Base-by-base conservation (phyloP, 2,329 filamentous ascomycete genomes). In the Colletotrichum sp. region DNA sequence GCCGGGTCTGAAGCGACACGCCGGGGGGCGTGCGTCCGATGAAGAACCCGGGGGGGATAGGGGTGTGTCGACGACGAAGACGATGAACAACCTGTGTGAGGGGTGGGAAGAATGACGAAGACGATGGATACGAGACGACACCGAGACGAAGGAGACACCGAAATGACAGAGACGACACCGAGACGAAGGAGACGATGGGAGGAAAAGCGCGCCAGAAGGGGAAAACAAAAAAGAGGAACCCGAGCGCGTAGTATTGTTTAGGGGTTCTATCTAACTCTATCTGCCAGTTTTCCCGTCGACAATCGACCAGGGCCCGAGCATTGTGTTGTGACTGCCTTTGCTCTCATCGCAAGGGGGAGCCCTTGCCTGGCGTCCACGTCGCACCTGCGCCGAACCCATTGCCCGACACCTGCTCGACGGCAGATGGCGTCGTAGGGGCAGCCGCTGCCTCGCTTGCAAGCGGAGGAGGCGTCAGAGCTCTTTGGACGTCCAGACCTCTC, bases 401-500 rank as follows among this genome's bases (percentile, higher is more conserved):
- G 4, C 83, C 81, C 34, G 83, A 81, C 26, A 82, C 78, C 52
- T 84, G 81, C 15, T 81, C 83, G 82, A 81, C 8, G 77, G 80
- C 38, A 16, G 52, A 56, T 21, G 89, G 89, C 36, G 89, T 91
- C n/a, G 87, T 88, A 18, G 88, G 86, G 3, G 80, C 84, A 12
- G 79, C 75, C 30, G 79, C 81, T 16, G 82, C 82, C 24, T 87
- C 87, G 8, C 79, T 78, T 26, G 84, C 82, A 13, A 89, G 83
- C 10, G 72, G 72, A 6, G 91, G 90, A 5, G 90, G 90, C 5
- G 89, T 92, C 66, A 91, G 89, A n/a, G 86, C 87, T 70, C 89
- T 86, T 70, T 86, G 83, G 9, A 87, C 81, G 12, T 85, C 83
- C 73, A 83, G 79, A 24, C 85, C 88, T 65, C 88, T 88, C 78